These are phyloP conservation scores for Dimargaris xerosporica DNA, from an alignment of 192 early-diverging fungal species.

Conservation along the genomic window DNA sequence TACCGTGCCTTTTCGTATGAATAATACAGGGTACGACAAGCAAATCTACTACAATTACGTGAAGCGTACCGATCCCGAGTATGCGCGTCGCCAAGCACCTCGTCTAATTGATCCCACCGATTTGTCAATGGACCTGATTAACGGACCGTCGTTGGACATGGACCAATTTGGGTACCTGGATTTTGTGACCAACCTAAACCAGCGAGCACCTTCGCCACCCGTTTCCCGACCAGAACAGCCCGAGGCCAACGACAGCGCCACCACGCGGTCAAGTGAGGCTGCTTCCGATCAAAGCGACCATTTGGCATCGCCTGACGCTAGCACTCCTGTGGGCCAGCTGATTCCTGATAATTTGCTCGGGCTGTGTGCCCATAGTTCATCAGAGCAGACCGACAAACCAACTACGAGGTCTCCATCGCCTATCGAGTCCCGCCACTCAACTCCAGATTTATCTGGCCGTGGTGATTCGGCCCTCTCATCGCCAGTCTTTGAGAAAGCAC, in stretches of 20 bases:
- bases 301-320: not conserved
- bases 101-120: constrained; percentile 6
- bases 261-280: not conserved
- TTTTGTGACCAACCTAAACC: constrained; percentile 3
- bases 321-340: not conserved
- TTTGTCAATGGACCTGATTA: constrained; percentile 2
- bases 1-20: constrained; percentile 2
- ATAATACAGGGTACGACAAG: constrained; percentile 6
- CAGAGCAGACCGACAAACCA: not conserved
- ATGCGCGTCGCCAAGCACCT: not conserved
- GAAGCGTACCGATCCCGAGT: not conserved
- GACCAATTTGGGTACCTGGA: constrained; percentile 11
- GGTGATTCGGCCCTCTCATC: too few relatives aligned
- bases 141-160: constrained; percentile 8
- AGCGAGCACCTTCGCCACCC: not conserved
- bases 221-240: not conserved
- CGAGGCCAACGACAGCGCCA: not conserved
- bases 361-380: not conserved
- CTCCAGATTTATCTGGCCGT: too few relatives aligned
- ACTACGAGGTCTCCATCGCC: not conserved
- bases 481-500: too few relatives aligned
- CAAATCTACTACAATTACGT: constrained; percentile 13
- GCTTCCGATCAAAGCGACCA: not conserved
- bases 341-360: not conserved
- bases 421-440: not conserved